phyloP scores from a whole-genome alignment of 2,329 filamentous ascomycete species.

The Curvularia eragrostidis region DNA sequence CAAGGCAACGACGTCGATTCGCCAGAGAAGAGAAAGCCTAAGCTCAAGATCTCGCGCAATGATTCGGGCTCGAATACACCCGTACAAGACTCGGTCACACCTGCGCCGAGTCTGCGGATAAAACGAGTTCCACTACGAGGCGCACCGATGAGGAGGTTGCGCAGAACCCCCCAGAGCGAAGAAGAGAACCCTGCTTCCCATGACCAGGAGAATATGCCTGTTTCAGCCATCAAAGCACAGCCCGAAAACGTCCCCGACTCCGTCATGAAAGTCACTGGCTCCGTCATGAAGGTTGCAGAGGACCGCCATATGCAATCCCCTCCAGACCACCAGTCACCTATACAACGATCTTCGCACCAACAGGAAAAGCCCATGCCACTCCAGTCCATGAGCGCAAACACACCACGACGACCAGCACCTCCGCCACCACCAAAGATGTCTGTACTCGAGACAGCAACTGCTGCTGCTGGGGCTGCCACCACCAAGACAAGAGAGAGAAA shows the following conservation, averaged over 20 bases:
- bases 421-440: slow-evolving; percentile 95
- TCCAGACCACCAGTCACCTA: slow-evolving; percentile 37
- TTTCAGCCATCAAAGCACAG: slow-evolving; percentile 40
- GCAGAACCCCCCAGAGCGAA: slow-evolving; percentile 50
- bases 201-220: slow-evolving; percentile 84
- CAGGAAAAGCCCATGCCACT: slow-evolving; percentile 58
- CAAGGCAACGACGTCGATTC: slow-evolving; percentile 54
- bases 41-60: slow-evolving; percentile 48
- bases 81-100: slow-evolving; percentile 49
- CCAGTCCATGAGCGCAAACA: slow-evolving; percentile 67
- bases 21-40: slow-evolving; percentile 48
- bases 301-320: slow-evolving; percentile 31
- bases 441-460: slow-evolving; percentile 88
- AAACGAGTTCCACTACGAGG: slow-evolving; percentile 50
- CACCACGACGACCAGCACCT: slow-evolving; percentile 77
- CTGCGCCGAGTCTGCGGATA: slow-evolving; percentile 50
- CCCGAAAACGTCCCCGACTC: slow-evolving; percentile 37
- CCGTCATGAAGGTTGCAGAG: slow-evolving; percentile 46
- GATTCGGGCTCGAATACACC: slow-evolving; percentile 47
- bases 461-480: slow-evolving; percentile 78
- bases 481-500: slow-evolving; percentile 73
- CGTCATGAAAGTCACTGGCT: slow-evolving; percentile 43
- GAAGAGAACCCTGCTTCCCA: slow-evolving; percentile 55
- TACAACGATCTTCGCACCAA: slow-evolving; percentile 48
- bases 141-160: slow-evolving; percentile 48